phyloP scores from a whole-genome alignment of 129 eudicot species.

The Pittosporum tobira region DNA sequence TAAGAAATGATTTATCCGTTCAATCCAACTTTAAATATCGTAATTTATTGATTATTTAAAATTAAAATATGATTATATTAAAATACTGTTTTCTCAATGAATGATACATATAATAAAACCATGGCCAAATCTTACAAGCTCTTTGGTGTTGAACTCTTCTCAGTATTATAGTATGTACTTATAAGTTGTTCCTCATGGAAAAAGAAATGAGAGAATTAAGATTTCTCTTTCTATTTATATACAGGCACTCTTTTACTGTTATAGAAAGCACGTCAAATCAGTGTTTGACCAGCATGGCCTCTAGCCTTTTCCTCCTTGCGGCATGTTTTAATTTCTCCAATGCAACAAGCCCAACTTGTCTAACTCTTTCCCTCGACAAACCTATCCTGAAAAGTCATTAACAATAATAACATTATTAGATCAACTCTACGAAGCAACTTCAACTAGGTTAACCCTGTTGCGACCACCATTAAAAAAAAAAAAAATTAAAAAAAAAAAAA shows the following conservation, averaged over 20 bases:
- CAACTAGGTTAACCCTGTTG: neutral
- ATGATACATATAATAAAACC: slow-evolving; percentile 12
- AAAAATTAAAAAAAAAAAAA: too few species aligned
- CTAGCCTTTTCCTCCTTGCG: slow-evolving; percentile 72
- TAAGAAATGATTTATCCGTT: too few species aligned
- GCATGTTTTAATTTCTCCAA: slow-evolving; percentile 87
- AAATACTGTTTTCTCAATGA: neutral
- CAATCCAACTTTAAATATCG: too few species aligned
- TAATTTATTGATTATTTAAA: too few species aligned
- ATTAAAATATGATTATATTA: too few species aligned
- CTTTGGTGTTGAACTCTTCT: slow-evolving; percentile 4
- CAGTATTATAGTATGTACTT: too few species aligned
- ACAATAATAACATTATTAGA: neutral
- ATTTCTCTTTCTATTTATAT: slow-evolving; percentile 19
- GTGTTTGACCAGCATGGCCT: slow-evolving; percentile 67
- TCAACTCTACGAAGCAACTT: too few species aligned
- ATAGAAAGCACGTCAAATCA: slow-evolving; percentile 22
- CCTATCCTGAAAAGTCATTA: slow-evolving; percentile 56
- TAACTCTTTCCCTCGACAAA: slow-evolving; percentile 89
- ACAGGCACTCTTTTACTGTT: slow-evolving; percentile 23
- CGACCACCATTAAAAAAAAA: neutral
- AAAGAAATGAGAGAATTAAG: slow-evolving; percentile 10
- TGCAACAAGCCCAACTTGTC: slow-evolving; percentile 96
- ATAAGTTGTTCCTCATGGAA: neutral
- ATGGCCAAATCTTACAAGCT: slow-evolving; percentile 2